phyloP scores from a whole-genome alignment of 331 rosid genomes.

The Ulmus americana region DNA sequence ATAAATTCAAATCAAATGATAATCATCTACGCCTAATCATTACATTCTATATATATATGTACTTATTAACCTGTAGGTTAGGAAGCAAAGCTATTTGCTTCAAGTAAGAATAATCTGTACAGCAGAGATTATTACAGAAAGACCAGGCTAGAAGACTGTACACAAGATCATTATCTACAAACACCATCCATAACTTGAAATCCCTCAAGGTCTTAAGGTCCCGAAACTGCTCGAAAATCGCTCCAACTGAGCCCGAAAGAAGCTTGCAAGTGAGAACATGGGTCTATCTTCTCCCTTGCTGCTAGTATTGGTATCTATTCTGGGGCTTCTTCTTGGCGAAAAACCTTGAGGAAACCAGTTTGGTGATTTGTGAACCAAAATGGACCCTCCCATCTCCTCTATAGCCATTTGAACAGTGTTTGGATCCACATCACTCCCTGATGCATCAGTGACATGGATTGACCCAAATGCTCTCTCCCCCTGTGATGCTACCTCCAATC shows the following conservation, averaged over 20 bases:
- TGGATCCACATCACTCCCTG: constrained; percentile 48
- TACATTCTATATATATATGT: no score
- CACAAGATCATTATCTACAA: constrained; percentile 9
- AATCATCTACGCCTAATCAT: no score
- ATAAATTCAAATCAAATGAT: no score
- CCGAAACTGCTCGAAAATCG: constrained; percentile 55
- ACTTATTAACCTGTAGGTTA: no score
- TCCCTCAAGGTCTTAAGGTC: constrained; percentile 31
- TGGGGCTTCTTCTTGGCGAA: constrained; percentile 11
- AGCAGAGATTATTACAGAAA: neutral
- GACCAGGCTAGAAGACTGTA: neutral
- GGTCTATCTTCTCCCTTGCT: constrained; percentile 21
- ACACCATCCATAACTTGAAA: no score
- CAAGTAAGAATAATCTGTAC: neutral
- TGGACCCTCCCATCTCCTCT: constrained; percentile 54
- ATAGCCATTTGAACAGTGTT: constrained; percentile 40
- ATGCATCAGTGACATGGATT: constrained; percentile 55
- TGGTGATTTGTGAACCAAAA: constrained; percentile 40
- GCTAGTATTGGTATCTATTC: neutral
- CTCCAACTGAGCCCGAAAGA: constrained; percentile 70
- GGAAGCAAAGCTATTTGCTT: no score
- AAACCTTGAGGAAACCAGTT: constrained; percentile 30
- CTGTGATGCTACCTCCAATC: constrained; percentile 44
- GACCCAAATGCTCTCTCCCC: constrained; percentile 62
- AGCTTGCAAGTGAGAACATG: constrained; percentile 51